Percentiles rank a stretch among this genome's conserved stretches.
Conservation (phyloP, 345 rosid genomes). For the Heritiera littoralis region DNA sequence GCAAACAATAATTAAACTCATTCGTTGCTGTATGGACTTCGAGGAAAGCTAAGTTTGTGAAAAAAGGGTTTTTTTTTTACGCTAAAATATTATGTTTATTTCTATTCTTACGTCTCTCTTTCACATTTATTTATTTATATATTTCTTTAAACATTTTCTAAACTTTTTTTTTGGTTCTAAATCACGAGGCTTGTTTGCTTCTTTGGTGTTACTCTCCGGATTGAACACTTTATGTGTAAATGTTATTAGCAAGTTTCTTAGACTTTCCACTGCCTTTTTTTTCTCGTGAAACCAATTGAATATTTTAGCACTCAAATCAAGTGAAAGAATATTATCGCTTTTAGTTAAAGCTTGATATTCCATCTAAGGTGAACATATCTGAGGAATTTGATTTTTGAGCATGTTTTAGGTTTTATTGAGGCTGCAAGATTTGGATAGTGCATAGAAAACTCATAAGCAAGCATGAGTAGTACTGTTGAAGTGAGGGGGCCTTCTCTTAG, state of each 20-base stretch:
- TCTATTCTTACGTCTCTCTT: not conserved
- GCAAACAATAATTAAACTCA: not conserved
- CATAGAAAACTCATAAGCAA: constrained; percentile 6
- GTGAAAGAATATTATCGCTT: not conserved
- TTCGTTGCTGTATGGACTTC: not conserved
- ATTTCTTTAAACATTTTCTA: not conserved
- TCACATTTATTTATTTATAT: too few relatives aligned
- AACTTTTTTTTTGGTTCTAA: not conserved
- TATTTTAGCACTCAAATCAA: not conserved
- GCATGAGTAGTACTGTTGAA: constrained; percentile 54
- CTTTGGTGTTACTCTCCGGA: not conserved
- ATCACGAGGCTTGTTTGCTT: not conserved
- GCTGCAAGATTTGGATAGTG: not conserved
- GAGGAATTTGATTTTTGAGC: not conserved
- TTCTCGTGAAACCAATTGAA: not conserved
- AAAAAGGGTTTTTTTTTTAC: not conserved
- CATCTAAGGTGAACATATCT: not conserved
- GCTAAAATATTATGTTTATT: not conserved
- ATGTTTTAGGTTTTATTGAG: not conserved
- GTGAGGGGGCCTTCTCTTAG: constrained; percentile 40
- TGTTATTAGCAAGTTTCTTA: not conserved
- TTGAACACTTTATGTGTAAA: not conserved
- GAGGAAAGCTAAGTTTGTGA: not conserved
- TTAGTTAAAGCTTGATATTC: not conserved
- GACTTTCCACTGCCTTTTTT: not conserved